These are phyloP conservation scores for Boletales sp. DNA, from an alignment of 768 basidiomycete species.

Conservation along the genomic window DNA sequence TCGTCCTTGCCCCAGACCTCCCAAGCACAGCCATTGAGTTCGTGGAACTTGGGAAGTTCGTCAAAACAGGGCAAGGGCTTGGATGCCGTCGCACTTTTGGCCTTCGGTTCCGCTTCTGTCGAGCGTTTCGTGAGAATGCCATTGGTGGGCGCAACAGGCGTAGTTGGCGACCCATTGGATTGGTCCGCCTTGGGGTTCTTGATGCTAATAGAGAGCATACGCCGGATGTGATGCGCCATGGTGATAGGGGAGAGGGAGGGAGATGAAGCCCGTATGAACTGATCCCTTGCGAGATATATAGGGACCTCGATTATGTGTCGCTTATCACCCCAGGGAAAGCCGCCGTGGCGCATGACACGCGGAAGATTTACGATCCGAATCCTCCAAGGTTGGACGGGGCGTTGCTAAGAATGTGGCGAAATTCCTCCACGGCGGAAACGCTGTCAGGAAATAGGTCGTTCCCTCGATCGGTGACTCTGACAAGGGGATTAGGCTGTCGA, in stretches of 20 bases:
- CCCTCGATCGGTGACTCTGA: no score
- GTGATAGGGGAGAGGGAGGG: background rate
- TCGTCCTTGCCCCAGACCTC: slow-evolving; percentile 63
- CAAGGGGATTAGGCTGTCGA: no score
- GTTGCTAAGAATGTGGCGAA: no score
- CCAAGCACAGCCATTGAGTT: slow-evolving; percentile 62
- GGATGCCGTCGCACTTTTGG: background rate
- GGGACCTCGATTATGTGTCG: no score
- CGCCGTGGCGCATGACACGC: no score
- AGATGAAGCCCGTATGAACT: background rate
- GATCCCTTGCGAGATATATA: no score
- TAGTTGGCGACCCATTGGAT: background rate
- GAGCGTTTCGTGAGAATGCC: background rate
- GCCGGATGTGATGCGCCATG: slow-evolving; percentile 3
- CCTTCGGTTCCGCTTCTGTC: background rate
- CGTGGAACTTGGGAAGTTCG: slow-evolving; percentile 41
- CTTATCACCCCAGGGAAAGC: no score
- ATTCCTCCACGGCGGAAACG: no score
- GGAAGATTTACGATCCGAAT: no score
- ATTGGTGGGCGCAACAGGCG: background rate
- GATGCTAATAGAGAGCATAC: slow-evolving; percentile 9
- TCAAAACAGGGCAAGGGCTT: slow-evolving; percentile 43
- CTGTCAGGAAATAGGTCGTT: no score
- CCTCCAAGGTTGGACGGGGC: no score
- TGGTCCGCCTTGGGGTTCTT: slow-evolving; percentile 6